Evolutionary conservation across 352 stramenopile species (phyloP).

Genomic region (Bremia lactucae): DNA sequence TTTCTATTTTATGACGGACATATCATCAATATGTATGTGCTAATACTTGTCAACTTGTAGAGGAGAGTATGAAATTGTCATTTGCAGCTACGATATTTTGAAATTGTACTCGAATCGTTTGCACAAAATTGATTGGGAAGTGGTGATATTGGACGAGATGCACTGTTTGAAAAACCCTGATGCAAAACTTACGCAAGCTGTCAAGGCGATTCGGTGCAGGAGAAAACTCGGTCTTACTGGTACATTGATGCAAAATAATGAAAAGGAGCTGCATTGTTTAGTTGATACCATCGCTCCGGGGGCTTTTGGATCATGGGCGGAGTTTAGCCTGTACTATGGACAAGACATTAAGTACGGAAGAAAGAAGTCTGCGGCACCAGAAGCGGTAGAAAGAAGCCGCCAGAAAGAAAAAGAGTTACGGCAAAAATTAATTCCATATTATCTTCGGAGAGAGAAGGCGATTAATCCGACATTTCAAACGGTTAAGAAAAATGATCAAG

Average conservation of each 20-base stretch:
- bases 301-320: conserved; percentile 45
- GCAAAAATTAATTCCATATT: conserved; percentile 45
- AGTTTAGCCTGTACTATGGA: conserved; percentile 72
- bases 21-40: no score
- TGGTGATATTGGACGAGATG: conserved; percentile 96
- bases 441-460: conserved; percentile 61
- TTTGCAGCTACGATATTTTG: conserved; percentile 85
- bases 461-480: conserved; percentile 61
- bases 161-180: conserved; percentile 97
- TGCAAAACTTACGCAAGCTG: conserved; percentile 83
- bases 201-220: conserved; percentile 50
- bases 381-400: conserved; percentile 44
- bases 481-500: conserved; percentile 66
- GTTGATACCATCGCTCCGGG: conserved; percentile 62
- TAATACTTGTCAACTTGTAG: conserved; percentile 22
- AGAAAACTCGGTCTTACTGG: conserved; percentile 82
- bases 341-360: conserved; percentile 77
- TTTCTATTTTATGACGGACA: no score
- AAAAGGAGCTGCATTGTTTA: conserved; percentile 72
- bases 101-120: conserved; percentile 81
- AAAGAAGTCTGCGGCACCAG: conserved; percentile 60
- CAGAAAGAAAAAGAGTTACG: conserved; percentile 67
- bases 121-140: conserved; percentile 82
- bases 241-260: conserved; percentile 85
- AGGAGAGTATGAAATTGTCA: conserved; percentile 66